Conservation (phyloP, 495 filamentous ascomycete species). For the Podospora comata region DNA sequence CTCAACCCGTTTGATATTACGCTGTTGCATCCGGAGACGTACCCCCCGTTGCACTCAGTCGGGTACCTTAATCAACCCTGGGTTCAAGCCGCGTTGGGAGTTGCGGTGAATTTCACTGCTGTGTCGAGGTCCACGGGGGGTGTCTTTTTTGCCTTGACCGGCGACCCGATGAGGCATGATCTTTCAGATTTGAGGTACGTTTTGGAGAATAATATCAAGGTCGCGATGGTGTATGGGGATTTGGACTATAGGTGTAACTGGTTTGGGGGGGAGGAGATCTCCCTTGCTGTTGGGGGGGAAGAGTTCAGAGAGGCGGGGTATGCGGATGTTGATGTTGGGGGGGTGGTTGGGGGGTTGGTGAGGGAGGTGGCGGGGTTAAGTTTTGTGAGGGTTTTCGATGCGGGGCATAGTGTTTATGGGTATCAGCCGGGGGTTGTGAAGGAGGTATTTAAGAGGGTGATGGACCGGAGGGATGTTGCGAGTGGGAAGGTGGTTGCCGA, state of each 20-base stretch:
- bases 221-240: slow-evolving; percentile 60
- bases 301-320: slow-evolving; percentile 48
- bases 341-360: slow-evolving; percentile 52
- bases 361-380: slow-evolving; percentile 58
- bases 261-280: slow-evolving; percentile 58
- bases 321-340: slow-evolving; percentile 44
- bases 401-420: slow-evolving; percentile 59
- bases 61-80: slow-evolving; percentile 9
- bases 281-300: slow-evolving; percentile 47
- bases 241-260: slow-evolving; percentile 57
- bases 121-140: slow-evolving; percentile 37
- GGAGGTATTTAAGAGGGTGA: slow-evolving; percentile 1
- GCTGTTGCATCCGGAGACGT: background rate
- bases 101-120: slow-evolving; percentile 54
- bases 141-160: slow-evolving; percentile 35
- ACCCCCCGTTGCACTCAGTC: background rate
- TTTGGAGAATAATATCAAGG: slow-evolving; percentile 53
- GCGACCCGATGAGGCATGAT: slow-evolving; percentile 34
- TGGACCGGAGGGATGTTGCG: slow-evolving; percentile 1
- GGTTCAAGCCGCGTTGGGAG: slow-evolving; percentile 55
- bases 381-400: slow-evolving; percentile 59
- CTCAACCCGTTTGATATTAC: slow-evolving; percentile 8
- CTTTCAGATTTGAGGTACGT: slow-evolving; percentile 52
- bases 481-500: background rate
- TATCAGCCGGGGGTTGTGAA: slow-evolving; percentile 5